Percentiles rank a stretch among this genome's conserved stretches.
phyloP scores from a whole-genome alignment of 257 asterid species.

The Salvia rosmarinus region DNA sequence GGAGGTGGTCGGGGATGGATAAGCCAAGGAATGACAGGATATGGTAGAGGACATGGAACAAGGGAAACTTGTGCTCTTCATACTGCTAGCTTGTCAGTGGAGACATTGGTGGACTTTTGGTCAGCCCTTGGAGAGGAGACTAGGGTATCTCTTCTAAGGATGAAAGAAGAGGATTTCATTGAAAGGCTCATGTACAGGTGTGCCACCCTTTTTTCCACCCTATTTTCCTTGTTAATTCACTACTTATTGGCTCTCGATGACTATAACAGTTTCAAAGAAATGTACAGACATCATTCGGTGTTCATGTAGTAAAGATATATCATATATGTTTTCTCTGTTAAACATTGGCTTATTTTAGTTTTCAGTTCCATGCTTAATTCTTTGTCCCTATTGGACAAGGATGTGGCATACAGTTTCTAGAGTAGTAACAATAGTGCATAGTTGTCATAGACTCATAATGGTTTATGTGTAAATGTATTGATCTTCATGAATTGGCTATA shows the following conservation, averaged over 20 bases:
- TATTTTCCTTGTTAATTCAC: background rate
- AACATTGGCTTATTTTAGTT: background rate
- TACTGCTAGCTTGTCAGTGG: slow-evolving; percentile 94
- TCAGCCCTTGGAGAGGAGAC: slow-evolving; percentile 98
- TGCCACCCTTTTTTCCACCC: slow-evolving; percentile 21
- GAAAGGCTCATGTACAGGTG: slow-evolving; percentile 98
- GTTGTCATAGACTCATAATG: background rate
- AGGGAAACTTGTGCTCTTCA: slow-evolving; percentile 99
- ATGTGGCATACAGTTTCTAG: background rate
- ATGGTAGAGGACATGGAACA: slow-evolving; percentile 86
- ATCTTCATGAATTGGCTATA: background rate
- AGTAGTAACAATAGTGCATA: no score
- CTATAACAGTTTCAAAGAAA: slow-evolving; percentile 1
- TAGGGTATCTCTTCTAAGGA: slow-evolving; percentile 78
- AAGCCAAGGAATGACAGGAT: slow-evolving; percentile 84
- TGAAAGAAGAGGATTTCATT: slow-evolving; percentile 97
- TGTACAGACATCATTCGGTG: background rate
- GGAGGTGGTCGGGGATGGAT: slow-evolving; percentile 99
- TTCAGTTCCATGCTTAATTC: background rate
- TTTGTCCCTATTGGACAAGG: background rate
- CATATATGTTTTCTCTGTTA: background rate
- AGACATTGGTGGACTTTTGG: slow-evolving; percentile 97
- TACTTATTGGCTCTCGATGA: background rate
- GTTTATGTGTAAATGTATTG: background rate
- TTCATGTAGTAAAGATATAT: background rate